Conservation (phyloP, 2,329 filamentous ascomycete genomes). For the Hymenoscyphus occultus region DNA sequence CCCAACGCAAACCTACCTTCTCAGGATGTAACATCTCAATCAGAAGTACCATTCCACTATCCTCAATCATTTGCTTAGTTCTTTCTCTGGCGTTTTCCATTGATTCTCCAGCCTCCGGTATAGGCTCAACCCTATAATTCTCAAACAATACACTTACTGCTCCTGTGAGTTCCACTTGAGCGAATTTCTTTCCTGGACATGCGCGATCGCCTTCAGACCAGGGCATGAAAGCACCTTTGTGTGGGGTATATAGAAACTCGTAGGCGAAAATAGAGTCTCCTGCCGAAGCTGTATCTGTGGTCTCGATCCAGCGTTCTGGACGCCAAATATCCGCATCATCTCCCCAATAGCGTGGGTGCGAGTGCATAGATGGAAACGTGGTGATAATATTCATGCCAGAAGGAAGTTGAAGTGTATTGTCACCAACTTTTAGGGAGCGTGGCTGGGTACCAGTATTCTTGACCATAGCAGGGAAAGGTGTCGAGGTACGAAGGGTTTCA, state of each 20-base stretch:
- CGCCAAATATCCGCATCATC: background rate
- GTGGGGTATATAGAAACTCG: background rate
- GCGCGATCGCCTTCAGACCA: conserved; percentile 32
- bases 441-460: background rate
- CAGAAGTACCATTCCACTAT: conserved; percentile 6
- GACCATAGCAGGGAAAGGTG: background rate
- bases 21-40: conserved; percentile 10
- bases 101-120: background rate
- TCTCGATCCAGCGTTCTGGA: background rate
- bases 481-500: background rate
- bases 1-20: background rate
- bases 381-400: background rate
- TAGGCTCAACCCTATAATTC: conserved; percentile 15
- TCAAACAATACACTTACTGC: conserved; percentile 23
- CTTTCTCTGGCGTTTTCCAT: background rate
- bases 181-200: conserved; percentile 35
- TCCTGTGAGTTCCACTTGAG: conserved; percentile 34
- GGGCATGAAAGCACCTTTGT: conserved; percentile 25
- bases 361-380: background rate
- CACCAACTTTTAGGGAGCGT: background rate
- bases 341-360: conserved; percentile 6
- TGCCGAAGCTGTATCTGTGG: background rate
- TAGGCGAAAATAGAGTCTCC: background rate
- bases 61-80: background rate
- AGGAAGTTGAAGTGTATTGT: background rate